Evolutionary conservation across 2,329 filamentous ascomycete species (phyloP).

Genomic region (Penicillium sp.): DNA sequence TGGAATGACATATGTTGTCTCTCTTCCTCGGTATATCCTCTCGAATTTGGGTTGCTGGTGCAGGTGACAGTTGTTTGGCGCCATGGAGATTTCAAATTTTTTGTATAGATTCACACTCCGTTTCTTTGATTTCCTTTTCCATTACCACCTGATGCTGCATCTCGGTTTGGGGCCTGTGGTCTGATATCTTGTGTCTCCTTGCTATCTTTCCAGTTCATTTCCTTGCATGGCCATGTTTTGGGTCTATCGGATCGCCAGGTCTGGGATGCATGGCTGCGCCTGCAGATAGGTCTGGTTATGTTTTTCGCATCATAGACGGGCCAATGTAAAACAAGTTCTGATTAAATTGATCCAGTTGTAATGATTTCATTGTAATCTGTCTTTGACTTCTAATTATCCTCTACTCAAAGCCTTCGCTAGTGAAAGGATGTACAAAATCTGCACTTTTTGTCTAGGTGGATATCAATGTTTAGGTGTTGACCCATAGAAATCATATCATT

Average conservation of each 20-base stretch:
- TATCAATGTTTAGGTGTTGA: background rate
- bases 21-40: slow-evolving; percentile 30
- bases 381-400: background rate
- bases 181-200: slow-evolving; percentile 18
- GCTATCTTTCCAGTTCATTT: slow-evolving; percentile 21
- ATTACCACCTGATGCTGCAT: slow-evolving; percentile 26
- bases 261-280: slow-evolving; percentile 28
- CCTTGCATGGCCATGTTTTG: slow-evolving; percentile 26
- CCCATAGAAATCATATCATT: no score
- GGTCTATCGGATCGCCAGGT: slow-evolving; percentile 20
- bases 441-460: background rate
- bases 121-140: slow-evolving; percentile 25
- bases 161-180: slow-evolving; percentile 17
- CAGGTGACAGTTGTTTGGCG: slow-evolving; percentile 38
- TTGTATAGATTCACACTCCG: slow-evolving; percentile 41
- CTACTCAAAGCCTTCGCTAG: background rate
- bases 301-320: slow-evolving; percentile 41
- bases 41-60: slow-evolving; percentile 35
- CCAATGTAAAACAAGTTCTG: slow-evolving; percentile 39
- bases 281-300: slow-evolving; percentile 29
- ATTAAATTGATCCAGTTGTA: background rate
- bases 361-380: background rate
- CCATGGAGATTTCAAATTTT: slow-evolving; percentile 33
- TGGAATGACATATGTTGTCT: slow-evolving; percentile 34
- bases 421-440: background rate